Evolutionary conservation across 176 grass and related monocot species (phyloP).

Genomic region (Cocos nucifera): DNA sequence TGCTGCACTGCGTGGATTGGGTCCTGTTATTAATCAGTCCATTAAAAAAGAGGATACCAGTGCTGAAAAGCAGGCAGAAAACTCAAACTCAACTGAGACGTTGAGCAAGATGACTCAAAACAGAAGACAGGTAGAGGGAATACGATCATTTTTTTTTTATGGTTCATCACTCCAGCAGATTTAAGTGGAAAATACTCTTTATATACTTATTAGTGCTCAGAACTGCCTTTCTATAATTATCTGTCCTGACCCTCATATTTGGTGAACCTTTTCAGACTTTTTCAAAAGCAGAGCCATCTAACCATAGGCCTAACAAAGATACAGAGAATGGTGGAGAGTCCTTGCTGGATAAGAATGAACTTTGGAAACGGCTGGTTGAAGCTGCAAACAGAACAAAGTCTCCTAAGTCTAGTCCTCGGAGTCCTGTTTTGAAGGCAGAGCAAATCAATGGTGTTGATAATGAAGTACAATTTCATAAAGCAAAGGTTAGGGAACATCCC

Average conservation of each 20-base stretch:
- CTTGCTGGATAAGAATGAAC: slow-evolving; percentile 45
- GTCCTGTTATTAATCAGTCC: slow-evolving; percentile 34
- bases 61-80: slow-evolving; percentile 34
- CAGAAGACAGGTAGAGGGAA: slow-evolving; percentile 43
- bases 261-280: slow-evolving; percentile 33
- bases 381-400: slow-evolving; percentile 70
- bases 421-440: slow-evolving; percentile 41
- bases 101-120: slow-evolving; percentile 31
- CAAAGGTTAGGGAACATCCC: slow-evolving; percentile 32
- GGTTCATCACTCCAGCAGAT: background rate
- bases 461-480: slow-evolving; percentile 33
- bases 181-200: background rate
- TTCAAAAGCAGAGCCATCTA: slow-evolving; percentile 45
- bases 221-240: too few species aligned
- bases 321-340: slow-evolving; percentile 24
- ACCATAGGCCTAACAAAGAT: slow-evolving; percentile 37
- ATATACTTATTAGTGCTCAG: too few species aligned
- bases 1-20: slow-evolving; percentile 34
- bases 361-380: slow-evolving; percentile 75
- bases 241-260: slow-evolving; percentile 2
- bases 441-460: slow-evolving; percentile 27
- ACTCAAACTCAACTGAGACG: slow-evolving; percentile 30
- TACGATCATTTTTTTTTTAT: too few species aligned
- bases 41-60: slow-evolving; percentile 47
- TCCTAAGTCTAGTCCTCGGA: slow-evolving; percentile 36